phyloP scores from a whole-genome alignment of 2,329 filamentous ascomycete species.

The Cytospora piceicola region DNA sequence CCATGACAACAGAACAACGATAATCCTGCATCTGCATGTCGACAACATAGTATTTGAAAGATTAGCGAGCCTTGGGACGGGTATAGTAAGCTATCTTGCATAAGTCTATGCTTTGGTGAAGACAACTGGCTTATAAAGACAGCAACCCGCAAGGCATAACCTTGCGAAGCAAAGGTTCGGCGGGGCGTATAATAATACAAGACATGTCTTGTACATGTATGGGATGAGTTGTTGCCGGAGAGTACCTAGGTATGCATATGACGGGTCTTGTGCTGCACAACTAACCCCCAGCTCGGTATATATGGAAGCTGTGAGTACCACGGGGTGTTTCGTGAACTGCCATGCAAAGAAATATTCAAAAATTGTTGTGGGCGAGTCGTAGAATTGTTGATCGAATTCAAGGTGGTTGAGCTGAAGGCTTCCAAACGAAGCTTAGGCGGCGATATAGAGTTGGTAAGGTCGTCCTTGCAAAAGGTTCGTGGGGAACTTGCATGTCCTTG shows the following conservation, averaged over 20 bases:
- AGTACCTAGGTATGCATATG: not conserved
- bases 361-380: not conserved
- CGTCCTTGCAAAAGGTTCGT: not conserved
- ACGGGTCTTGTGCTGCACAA: not conserved
- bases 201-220: not conserved
- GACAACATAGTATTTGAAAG: too few relatives aligned
- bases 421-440: constrained; percentile 8
- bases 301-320: constrained; percentile 6
- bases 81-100: too few relatives aligned
- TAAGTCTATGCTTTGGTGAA: too few relatives aligned
- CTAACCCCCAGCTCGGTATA: constrained; percentile 9
- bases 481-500: too few relatives aligned
- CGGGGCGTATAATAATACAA: not conserved
- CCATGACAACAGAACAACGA: too few relatives aligned
- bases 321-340: constrained; percentile 3
- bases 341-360: not conserved
- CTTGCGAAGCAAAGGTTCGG: not conserved
- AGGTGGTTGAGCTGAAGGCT: constrained; percentile 8
- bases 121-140: too few relatives aligned
- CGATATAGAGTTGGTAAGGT: constrained; percentile 10
- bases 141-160: too few relatives aligned
- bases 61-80: too few relatives aligned
- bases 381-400: not conserved
- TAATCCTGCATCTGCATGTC: too few relatives aligned
- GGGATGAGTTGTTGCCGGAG: not conserved